Conservation (phyloP, 2,329 filamentous ascomycete species). For the Alternaria burnsii region DNA sequence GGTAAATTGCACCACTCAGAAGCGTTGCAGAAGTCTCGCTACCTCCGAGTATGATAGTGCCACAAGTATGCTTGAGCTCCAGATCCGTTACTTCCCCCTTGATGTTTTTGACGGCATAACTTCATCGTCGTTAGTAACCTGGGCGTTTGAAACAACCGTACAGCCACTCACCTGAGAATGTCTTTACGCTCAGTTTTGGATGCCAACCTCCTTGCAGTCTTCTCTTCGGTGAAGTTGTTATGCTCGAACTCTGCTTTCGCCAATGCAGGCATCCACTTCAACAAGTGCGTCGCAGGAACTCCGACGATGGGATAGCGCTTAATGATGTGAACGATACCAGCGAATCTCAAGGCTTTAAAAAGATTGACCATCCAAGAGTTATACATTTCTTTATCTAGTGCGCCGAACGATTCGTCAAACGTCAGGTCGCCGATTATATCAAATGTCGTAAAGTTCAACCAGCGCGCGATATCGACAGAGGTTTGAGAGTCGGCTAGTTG, state of each 20-base stretch:
- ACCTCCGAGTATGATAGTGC: slow-evolving; percentile 50
- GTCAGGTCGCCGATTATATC: slow-evolving; percentile 40
- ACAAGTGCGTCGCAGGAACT: slow-evolving; percentile 8
- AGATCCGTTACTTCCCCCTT: slow-evolving; percentile 30
- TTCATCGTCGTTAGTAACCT: neutral
- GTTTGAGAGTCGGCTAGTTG: slow-evolving; percentile 8
- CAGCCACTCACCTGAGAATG: slow-evolving; percentile 17
- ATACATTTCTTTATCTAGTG: slow-evolving; percentile 28
- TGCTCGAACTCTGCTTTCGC: slow-evolving; percentile 13
- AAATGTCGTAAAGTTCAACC: slow-evolving; percentile 34
- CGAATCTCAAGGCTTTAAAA: slow-evolving; percentile 18
- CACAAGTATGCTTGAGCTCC: slow-evolving; percentile 47
- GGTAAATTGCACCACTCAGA: slow-evolving; percentile 17
- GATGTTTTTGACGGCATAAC: slow-evolving; percentile 22
- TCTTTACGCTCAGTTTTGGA: slow-evolving; percentile 29
- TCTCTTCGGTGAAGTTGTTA: slow-evolving; percentile 20
- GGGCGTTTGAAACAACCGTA: rapidly evolving
- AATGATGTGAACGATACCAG: slow-evolving; percentile 12
- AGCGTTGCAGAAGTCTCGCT: slow-evolving; percentile 50
- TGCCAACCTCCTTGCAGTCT: slow-evolving; percentile 21
- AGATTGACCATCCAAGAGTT: slow-evolving; percentile 33
- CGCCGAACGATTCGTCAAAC: slow-evolving; percentile 40
- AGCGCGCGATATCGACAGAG: slow-evolving; percentile 23
- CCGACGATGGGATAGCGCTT: slow-evolving; percentile 22
- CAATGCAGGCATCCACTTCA: slow-evolving; percentile 16